These are phyloP conservation scores for Kluyveromyces sp. DNA, from an alignment of 1,139 yeast species.

Conservation along the genomic window DNA sequence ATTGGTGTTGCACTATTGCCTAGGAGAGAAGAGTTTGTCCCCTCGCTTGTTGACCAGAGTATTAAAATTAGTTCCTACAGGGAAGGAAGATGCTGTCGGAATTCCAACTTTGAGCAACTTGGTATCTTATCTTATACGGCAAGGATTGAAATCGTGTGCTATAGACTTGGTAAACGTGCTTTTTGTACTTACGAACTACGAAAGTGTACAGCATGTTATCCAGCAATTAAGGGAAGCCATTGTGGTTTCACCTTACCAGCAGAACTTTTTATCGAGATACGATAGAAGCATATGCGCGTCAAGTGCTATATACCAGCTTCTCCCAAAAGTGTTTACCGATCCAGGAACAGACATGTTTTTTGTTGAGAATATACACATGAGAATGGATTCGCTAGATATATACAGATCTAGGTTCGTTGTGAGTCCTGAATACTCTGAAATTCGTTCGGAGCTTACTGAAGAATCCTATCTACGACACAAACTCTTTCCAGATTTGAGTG, in stretches of 20 bases:
- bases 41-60: slow-evolving; percentile 5
- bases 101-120: slow-evolving; percentile 14
- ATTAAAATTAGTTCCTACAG: slow-evolving; percentile 5
- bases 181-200: neutral
- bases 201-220: slow-evolving; percentile 1
- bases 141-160: slow-evolving; percentile 11
- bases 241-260: neutral
- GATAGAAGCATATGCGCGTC: neutral
- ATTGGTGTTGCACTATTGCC: slow-evolving; percentile 8
- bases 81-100: neutral
- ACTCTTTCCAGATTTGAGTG: neutral
- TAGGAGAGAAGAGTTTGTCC: slow-evolving; percentile 6
- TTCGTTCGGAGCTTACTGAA: neutral
- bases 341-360: neutral
- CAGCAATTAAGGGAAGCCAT: slow-evolving; percentile 4
- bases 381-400: neutral
- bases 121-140: slow-evolving; percentile 11
- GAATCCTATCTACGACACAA: neutral
- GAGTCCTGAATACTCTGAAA: neutral
- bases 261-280: neutral
- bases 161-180: slow-evolving; percentile 10
- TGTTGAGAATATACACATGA: slow-evolving; percentile 1
- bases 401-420: neutral
- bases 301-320: slow-evolving; percentile 2
- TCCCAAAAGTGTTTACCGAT: slow-evolving; percentile 1